Evolutionary conservation across 2,329 filamentous ascomycete genomes (phyloP).

Genomic region (Claviceps sp.): DNA sequence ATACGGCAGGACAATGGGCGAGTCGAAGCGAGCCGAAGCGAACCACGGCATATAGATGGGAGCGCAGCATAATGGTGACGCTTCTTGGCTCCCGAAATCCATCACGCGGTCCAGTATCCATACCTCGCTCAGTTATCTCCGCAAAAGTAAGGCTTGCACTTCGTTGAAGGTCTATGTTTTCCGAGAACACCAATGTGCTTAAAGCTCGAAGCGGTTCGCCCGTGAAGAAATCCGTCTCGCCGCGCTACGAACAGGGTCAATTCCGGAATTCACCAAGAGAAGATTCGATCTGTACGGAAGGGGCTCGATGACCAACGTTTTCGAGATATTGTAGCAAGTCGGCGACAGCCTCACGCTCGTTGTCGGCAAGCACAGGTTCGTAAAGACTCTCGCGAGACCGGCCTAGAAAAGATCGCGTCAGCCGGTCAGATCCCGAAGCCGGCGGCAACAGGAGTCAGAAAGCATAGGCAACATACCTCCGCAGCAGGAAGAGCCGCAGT

Average conservation of each 20-base stretch:
- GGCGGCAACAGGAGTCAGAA: conserved; percentile 2
- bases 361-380: conserved; percentile 82
- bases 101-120: conserved; percentile 12
- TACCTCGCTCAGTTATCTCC: conserved; percentile 97
- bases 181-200: conserved; percentile 93
- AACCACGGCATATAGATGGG: too few species aligned
- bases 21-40: neutral
- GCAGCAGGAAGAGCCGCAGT: conserved; percentile 47
- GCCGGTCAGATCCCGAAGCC: conserved; percentile 6
- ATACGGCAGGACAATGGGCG: neutral
- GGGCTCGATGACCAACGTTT: conserved; percentile 52
- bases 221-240: conserved; percentile 95
- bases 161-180: conserved; percentile 94
- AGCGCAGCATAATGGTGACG: neutral
- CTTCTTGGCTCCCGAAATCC: neutral
- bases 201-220: conserved; percentile 88
- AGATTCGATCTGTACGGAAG: neutral
- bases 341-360: conserved; percentile 90
- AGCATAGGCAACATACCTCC: conserved; percentile 23
- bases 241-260: conserved; percentile 45
- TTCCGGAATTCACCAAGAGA: neutral
- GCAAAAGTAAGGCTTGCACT: conserved; percentile 97
- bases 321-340: conserved; percentile 92
- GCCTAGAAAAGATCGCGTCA: conserved; percentile 32
- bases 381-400: conserved; percentile 71